Percentiles rank a stretch among this genome's conserved stretches.
Conservation (phyloP, 2,329 filamentous ascomycete genomes). For the Colletotrichum cordylinicola region DNA sequence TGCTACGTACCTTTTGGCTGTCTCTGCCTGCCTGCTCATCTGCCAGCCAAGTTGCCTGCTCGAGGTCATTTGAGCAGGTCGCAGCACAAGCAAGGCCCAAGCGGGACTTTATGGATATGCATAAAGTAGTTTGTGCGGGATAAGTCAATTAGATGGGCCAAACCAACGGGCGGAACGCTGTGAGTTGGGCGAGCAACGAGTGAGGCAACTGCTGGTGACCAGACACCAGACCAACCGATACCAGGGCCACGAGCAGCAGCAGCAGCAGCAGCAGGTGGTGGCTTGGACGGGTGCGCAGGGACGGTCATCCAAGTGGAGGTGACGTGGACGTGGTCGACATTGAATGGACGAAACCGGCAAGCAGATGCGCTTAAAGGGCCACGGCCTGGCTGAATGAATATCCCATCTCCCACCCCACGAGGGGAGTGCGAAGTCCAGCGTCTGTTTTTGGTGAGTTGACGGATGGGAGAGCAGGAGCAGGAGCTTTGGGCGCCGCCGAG, state of each 20-base stretch:
- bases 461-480: neutral
- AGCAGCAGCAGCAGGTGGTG: neutral
- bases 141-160: neutral
- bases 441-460: neutral
- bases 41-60: neutral
- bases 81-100: neutral
- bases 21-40: neutral
- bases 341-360: neutral
- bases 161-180: neutral
- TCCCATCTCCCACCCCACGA: neutral
- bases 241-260: neutral
- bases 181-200: neutral
- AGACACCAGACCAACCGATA: neutral
- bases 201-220: neutral
- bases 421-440: neutral
- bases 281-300: constrained; percentile 6
- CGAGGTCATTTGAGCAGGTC: neutral
- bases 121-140: neutral
- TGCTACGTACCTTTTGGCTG: neutral
- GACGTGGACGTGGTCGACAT: neutral
- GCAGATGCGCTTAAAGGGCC: neutral
- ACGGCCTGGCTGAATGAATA: neutral
- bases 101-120: neutral
- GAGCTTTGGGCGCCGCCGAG: neutral
- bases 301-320: neutral